Conservation (phyloP, 23 red algal genomes). For the Cyanidiococcus yangmingshanensis region DNA sequence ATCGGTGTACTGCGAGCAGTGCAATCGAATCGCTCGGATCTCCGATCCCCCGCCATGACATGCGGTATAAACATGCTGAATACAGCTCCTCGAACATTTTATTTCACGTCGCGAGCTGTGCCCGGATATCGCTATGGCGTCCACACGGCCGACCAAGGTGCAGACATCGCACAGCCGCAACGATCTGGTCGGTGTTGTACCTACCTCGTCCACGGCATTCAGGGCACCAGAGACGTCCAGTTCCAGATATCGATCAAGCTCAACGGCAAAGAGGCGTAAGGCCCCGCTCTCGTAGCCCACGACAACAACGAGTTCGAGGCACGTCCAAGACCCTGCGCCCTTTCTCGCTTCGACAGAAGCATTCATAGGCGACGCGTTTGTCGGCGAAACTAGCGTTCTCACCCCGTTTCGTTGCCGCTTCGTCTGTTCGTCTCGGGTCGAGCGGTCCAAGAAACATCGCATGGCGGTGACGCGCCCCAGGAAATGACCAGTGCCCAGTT, state of each 20-base stretch:
- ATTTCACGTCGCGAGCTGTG: neutral
- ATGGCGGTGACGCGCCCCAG: neutral
- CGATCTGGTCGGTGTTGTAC: too few relatives aligned
- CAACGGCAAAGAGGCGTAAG: neutral
- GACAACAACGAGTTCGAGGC: neutral
- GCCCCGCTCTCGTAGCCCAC: neutral
- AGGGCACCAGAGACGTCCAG: neutral
- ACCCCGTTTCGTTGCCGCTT: neutral
- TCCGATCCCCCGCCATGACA: neutral
- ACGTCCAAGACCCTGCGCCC: neutral
- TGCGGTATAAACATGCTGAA: neutral
- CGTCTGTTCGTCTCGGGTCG: neutral
- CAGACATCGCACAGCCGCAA: neutral
- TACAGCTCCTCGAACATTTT: neutral
- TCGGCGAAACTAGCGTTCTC: neutral
- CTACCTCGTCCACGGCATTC: neutral
- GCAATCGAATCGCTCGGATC: neutral
- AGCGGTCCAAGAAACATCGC: neutral
- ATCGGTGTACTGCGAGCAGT: neutral
- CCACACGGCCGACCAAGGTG: neutral
- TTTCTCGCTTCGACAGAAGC: neutral
- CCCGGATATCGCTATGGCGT: neutral
- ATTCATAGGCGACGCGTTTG: neutral
- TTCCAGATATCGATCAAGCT: neutral
- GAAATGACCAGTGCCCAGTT: neutral